Base-by-base conservation (phyloP, 352 stramenopile species). In the Globisporangium polare region DNA sequence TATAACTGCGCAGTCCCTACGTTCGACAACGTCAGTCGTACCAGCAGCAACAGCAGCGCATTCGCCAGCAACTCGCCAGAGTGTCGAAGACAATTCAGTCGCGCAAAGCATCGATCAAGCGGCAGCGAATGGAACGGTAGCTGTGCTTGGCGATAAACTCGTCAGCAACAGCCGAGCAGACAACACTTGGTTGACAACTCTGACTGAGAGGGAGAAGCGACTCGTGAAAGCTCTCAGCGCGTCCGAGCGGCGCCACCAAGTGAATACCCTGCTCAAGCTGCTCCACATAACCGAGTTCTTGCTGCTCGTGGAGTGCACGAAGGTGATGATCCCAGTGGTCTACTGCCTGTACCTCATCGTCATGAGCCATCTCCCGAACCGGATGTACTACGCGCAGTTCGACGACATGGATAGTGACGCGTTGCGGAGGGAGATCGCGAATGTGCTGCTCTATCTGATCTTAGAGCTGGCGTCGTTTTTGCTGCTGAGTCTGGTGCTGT, bases 381-480 rank as follows among this genome's bases (percentile, higher is more conserved):
- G 39, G 3, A 41, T 62, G 20, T 62, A 56, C 43, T 62, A 62
- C 55, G n/a, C n/a, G 13, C 55, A 62, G 24, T 13, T 54, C 17
- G 20, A 27, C 6, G 43, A 39, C 27, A 13, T 13, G 24, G 55
- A 62, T 18, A n/a, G 9, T 22, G 9, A 41, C n/a, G 56, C 7
- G 9, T 41, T 62, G n/a, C 13, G 22, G 9, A 10, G 33, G n/a
- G 35, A 45, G 10, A 20, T 70, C 3, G 9, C 13, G 10, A 71
- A 71, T 13, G 56, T 74, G 9, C 13, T 71, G 41, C 6, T 70
- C 1, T 74, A 74, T 45, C 54, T 56, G 26, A 60, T 22, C 4
- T n/a, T 74, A 6, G 67, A 74, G 13, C 43, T 66, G 12, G 20
- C 68, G 17, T 71, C 59, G n/a, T 71, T 68, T n/a, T 26, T 68